Base-by-base conservation (phyloP, 768 basidiomycete species). In the Naganishia kalamii region DNA sequence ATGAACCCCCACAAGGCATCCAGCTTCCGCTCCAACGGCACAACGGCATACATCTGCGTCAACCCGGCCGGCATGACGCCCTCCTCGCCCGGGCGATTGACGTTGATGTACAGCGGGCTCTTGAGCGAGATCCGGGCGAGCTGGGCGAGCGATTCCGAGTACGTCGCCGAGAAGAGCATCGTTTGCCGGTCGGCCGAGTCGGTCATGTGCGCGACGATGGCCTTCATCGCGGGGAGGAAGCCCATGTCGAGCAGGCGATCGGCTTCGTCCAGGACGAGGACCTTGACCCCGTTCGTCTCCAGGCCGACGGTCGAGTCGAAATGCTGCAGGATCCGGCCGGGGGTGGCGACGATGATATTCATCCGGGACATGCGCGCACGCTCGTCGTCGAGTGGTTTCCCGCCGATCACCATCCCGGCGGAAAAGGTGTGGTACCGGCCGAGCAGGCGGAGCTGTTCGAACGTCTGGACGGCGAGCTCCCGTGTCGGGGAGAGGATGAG, bases 341-440 rank as follows among this genome's bases (percentile, higher is more conserved):
- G 94, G 4, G 94, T 98, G 1, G 94, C 94, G 17, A 99, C 90
- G n/a, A 99, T 84, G 65, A 99, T 96, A 72, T 99, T 99, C 92
- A 98, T 98, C 44, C 90, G 83, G 11, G 87, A 83, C 46, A 99
- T 78, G 7, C 94, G 83, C 23, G 93, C 92, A 40, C 85, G 82
- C 76, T 99, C 94, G 67, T 94, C 92, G 74, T 92, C 92, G 52
- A 97, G 77, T 71, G 87, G 91, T 81, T 97, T 99, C 48, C 94
- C 94, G 6, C 94, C 94, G 46, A 99, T 99, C 19, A 98, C 87
- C 13, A 98, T 80, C 0, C 93, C 94, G 0, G 94, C 94, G 6
- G 91, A 94, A 78, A 98, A 94, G 19, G 84, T 82, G 72, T 99
- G 94, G 71, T 87, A 87, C 48, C 88, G 87, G 2, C 96, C 96